Conservation (phyloP, 2,329 filamentous ascomycete genomes). For the Fusarium chaquense region DNA sequence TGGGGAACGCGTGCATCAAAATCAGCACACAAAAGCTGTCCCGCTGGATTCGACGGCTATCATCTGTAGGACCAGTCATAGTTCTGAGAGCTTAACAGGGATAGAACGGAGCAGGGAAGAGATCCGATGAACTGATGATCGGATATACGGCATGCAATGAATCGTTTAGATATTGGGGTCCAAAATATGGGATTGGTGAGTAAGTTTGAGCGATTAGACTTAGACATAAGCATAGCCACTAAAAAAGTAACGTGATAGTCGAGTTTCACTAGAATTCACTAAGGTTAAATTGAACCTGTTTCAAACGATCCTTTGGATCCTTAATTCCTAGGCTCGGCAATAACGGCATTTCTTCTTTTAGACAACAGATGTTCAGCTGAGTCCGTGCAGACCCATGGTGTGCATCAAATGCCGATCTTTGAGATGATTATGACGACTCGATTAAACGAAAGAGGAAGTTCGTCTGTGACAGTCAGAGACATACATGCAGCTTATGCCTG, state of each 20-base stretch:
- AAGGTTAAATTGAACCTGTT: not conserved
- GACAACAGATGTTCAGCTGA: not conserved
- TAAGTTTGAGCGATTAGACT: too few relatives aligned
- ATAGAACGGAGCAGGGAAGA: too few relatives aligned
- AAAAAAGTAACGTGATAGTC: too few relatives aligned
- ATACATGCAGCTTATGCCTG: not conserved
- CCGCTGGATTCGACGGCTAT: too few relatives aligned
- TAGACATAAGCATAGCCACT: too few relatives aligned
- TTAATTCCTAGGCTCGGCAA: not conserved
- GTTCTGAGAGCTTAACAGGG: too few relatives aligned
- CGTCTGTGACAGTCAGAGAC: not conserved
- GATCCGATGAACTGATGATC: too few relatives aligned
- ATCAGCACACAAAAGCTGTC: too few relatives aligned
- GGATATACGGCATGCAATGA: too few relatives aligned
- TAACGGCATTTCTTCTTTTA: not conserved
- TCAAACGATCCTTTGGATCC: not conserved
- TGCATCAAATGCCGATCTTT: not conserved
- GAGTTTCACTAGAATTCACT: not conserved
- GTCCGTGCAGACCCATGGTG: not conserved
- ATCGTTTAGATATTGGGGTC: too few relatives aligned
- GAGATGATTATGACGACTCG: not conserved
- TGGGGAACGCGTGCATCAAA: too few relatives aligned
- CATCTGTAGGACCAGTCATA: too few relatives aligned
- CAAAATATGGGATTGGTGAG: not conserved
- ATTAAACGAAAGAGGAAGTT: not conserved